Base-by-base conservation (phyloP, 1,139 yeast genomes). In the Yamadazyma atlantica region DNA sequence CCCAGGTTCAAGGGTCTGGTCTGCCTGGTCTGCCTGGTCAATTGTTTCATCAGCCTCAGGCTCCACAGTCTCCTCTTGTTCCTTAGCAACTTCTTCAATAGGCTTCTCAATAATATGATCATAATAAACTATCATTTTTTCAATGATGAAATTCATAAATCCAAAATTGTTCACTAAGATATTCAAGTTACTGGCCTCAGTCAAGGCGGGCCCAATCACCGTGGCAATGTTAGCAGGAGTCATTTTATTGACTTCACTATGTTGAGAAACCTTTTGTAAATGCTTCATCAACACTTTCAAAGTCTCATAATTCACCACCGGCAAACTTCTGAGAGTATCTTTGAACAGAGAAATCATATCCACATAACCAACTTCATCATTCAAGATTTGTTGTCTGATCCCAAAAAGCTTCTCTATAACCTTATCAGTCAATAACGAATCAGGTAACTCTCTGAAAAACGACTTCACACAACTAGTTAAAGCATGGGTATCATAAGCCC, bases 381-480 rank as follows among this genome's bases (percentile, higher is more conserved):
- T 36, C 22, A 44, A 33, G 23, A 45, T 36, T 59, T 3, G 59
- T 17, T 69, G 71, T 43, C 69, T 70, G 18, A 60, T 44, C 3
- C 54, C 52, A 35, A 85, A 75, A 40, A 82, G 69, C 21, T 70
- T 71, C 33, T 73, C 77, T 34, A 72, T 69, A 2, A 65, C 74
- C 33, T 54, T 54, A 45, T 72, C 76, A 0, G 94, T 80, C 39
- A 92, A 73, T 29, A 90, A 62, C 1, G 96, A 87, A 52, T 90
- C 96, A 0, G 97, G 97, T 34, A 92, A 64, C 51, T 89, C 97
- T 47, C 98, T 75, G 48, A 92, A 65, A 55, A 78, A 90, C 43
- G 85, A 75, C 59, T 92, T 92, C 50, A 92, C 83, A 51, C 95
- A 81, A 32, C 96, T 95, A 1, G 97, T 90, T 34, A 89, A 78